A percentile compares a stretch with the other conserved stretches of the same genome.
Evolutionary conservation across 441 rosid genomes (phyloP).

Genomic region (Euphorbia corollata): DNA sequence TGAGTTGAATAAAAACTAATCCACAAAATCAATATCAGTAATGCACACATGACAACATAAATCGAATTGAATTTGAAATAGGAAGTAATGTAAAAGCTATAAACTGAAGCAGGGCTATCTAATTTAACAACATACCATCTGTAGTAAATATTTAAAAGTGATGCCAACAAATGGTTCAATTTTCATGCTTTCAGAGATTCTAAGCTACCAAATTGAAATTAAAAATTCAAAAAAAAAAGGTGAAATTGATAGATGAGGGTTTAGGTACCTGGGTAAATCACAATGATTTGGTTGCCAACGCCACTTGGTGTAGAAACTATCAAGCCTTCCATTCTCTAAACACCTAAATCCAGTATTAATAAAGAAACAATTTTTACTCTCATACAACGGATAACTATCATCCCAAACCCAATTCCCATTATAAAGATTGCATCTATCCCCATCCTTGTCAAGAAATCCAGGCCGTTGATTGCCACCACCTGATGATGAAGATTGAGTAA

Average conservation of each 20-base stretch:
- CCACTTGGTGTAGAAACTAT: slow-evolving; percentile 82
- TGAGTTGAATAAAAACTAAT: neutral
- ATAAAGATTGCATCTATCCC: slow-evolving; percentile 40
- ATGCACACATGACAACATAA: neutral
- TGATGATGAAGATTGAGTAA: slow-evolving; percentile 15
- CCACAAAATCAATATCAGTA: neutral
- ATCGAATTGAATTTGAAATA: neutral
- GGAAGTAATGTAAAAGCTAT: neutral
- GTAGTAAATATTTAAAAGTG: neutral
- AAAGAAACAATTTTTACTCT: slow-evolving; percentile 45
- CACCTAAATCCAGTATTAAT: slow-evolving; percentile 70
- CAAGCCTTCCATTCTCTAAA: slow-evolving; percentile 80
- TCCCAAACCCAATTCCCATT: slow-evolving; percentile 77
- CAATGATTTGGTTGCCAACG: slow-evolving; percentile 89
- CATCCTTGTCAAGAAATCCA: slow-evolving; percentile 45
- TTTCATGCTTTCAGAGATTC: slow-evolving; percentile 5
- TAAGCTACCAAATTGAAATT: slow-evolving; percentile 13
- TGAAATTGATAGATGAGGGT: neutral
- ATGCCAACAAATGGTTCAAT: neutral
- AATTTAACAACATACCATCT: neutral
- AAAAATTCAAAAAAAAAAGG: neutral
- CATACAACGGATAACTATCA: slow-evolving; percentile 50
- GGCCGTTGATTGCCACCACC: slow-evolving; percentile 24
- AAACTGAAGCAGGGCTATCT: neutral
- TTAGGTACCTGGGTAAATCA: slow-evolving; percentile 65